Conservation (phyloP, 805 yeast species). For the Candida easanensis region DNA sequence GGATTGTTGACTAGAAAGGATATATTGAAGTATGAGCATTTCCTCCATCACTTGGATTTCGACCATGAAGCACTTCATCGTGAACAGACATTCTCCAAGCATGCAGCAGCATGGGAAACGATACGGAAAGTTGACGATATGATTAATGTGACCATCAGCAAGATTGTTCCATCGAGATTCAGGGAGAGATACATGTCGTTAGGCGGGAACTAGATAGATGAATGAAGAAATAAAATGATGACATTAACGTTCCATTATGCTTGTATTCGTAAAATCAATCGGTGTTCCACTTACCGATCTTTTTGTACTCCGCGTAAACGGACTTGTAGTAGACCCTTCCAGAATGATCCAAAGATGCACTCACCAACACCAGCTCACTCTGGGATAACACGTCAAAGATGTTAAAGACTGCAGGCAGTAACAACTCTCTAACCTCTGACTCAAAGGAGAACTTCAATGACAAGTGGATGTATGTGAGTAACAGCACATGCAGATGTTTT, state of each 20-base stretch:
- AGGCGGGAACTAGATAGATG: background rate
- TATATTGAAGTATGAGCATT: conserved; percentile 58
- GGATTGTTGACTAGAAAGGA: conserved; percentile 90
- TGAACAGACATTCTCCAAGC: conserved; percentile 17
- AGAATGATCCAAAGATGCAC: conserved; percentile 62
- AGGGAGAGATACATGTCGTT: conserved; percentile 1
- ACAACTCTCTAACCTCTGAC: conserved; percentile 41
- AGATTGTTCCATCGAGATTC: conserved; percentile 6
- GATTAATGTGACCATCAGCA: background rate
- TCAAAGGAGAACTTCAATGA: conserved; percentile 50
- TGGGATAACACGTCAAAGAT: conserved; percentile 69
- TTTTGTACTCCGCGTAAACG: conserved; percentile 69
- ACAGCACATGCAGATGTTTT: conserved; percentile 55
- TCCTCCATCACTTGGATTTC: conserved; percentile 14
- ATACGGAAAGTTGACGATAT: conserved; percentile 12
- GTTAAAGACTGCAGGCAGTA: conserved; percentile 56
- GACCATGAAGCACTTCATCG: conserved; percentile 7
- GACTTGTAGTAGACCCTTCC: conserved; percentile 67
- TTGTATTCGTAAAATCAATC: conserved; percentile 9
- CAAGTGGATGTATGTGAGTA: conserved; percentile 55
- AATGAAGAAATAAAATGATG: too few species aligned
- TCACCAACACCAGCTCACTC: conserved; percentile 60
- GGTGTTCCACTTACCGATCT: conserved; percentile 70
- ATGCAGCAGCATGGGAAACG: conserved; percentile 14
- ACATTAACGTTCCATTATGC: too few species aligned